phyloP scores from a whole-genome alignment of 1,284 basidiomycete genomes.

The Rhodotorula sp. region DNA sequence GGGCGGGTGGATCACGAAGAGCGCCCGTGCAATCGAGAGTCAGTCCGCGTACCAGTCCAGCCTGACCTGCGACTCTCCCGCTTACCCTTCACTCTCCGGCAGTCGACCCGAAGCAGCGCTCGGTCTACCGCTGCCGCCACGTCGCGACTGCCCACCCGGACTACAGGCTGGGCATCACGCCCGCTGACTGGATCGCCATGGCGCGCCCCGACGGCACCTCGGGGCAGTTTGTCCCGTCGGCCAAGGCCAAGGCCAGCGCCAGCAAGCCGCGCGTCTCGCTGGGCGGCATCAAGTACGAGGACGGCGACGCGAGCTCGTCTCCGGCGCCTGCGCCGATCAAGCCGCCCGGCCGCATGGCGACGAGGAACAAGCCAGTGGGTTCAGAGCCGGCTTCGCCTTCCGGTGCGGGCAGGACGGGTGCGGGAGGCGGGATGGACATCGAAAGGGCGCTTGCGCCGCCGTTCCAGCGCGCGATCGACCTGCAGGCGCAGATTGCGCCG shows the following conservation, averaged over 20 bases:
- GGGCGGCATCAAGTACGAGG: too few relatives aligned
- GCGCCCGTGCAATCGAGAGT: neutral
- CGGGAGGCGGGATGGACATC: neutral
- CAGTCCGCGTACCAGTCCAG: neutral
- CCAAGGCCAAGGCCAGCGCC: neutral
- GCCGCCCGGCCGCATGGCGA: too few relatives aligned
- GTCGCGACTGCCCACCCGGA: slow-evolving; percentile 12
- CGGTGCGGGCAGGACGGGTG: neutral
- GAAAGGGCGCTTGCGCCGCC: slow-evolving; percentile 37
- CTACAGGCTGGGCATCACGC: neutral
- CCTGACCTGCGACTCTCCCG: neutral
- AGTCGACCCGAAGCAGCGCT: slow-evolving; percentile 20
- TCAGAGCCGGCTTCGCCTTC: too few relatives aligned
- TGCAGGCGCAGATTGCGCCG: slow-evolving; percentile 25
- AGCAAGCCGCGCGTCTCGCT: too few relatives aligned
- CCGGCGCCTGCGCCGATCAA: too few relatives aligned
- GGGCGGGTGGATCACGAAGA: slow-evolving; percentile 34
- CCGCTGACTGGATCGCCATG: neutral
- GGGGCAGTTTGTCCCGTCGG: neutral
- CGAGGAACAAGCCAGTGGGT: too few relatives aligned
- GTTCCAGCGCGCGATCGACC: slow-evolving; percentile 26
- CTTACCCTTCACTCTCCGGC: neutral
- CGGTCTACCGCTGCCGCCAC: slow-evolving; percentile 17
- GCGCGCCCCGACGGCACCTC: too few relatives aligned
- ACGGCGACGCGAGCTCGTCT: too few relatives aligned